phyloP scores from a whole-genome alignment of 176 grass and related monocot genomes.

The Coix lacrymajobi region DNA sequence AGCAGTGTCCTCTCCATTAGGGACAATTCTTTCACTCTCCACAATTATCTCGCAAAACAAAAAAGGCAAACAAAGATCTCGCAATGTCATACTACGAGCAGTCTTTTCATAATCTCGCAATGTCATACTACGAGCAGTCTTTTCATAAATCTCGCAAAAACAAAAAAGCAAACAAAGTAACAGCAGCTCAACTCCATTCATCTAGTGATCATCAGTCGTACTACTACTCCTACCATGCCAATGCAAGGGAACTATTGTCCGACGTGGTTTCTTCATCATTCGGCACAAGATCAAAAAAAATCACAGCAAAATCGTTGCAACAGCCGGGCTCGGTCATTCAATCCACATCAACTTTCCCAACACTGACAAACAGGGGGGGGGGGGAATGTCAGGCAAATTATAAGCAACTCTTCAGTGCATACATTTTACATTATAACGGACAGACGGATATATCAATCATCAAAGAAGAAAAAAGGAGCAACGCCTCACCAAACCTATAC shows the following conservation, averaged over 20 bases:
- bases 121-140: no score
- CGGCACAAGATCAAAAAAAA: background rate
- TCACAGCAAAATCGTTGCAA: background rate
- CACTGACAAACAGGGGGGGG: background rate
- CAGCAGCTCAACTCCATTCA: background rate
- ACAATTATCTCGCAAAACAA: no score
- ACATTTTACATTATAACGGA: background rate
- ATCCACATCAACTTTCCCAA: background rate
- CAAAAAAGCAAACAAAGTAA: no score
- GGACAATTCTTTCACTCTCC: no score
- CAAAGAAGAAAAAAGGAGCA: background rate
- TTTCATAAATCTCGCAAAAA: no score
- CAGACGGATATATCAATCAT: background rate
- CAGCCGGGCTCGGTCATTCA: background rate
- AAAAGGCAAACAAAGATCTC: no score
- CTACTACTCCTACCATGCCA: no score
- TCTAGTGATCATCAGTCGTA: background rate
- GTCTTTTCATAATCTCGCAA: no score
- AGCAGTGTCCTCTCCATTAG: no score
- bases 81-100: no score
- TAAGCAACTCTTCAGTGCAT: background rate
- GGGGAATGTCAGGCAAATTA: background rate
- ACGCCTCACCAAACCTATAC: slow-evolving; percentile 35
- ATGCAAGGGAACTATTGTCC: no score
- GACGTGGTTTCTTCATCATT: background rate